Evolutionary conservation across 2,329 filamentous ascomycete species (phyloP).

Genomic region (Scytalidium lignicola): DNA sequence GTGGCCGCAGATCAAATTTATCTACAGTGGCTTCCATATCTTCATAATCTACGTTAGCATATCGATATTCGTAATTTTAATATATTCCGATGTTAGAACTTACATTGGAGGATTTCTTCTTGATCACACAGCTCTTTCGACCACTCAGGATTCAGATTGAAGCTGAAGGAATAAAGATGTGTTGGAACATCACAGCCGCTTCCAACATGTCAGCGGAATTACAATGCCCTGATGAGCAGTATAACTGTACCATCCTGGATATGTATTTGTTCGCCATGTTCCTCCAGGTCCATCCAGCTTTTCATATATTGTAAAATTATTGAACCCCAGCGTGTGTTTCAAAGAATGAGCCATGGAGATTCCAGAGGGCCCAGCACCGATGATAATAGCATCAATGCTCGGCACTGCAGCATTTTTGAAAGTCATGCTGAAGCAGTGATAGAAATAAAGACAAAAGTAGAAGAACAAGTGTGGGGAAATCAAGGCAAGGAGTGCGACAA

Average conservation of each 20-base stretch:
- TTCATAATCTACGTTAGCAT: slow-evolving; percentile 2
- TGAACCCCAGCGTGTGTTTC: slow-evolving; percentile 25
- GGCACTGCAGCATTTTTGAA: not conserved
- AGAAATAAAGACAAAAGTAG: not conserved
- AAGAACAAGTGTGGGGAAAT: not conserved
- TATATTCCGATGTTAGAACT: not conserved
- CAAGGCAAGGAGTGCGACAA: not conserved
- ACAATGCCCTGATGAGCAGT: not conserved
- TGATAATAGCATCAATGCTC: slow-evolving; percentile 23
- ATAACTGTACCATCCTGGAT: slow-evolving; percentile 20
- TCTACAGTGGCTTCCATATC: slow-evolving; percentile 27
- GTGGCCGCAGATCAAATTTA: slow-evolving; percentile 24
- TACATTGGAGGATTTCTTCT: slow-evolving; percentile 28
- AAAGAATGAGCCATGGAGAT: slow-evolving; percentile 29
- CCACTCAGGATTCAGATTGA: slow-evolving; percentile 36
- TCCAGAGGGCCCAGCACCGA: slow-evolving; percentile 29
- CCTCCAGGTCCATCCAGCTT: slow-evolving; percentile 26
- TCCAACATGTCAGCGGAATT: slow-evolving; percentile 1
- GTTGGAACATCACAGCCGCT: slow-evolving; percentile 28
- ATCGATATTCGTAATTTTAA: not conserved
- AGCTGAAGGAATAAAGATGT: slow-evolving; percentile 38
- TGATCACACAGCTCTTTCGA: slow-evolving; percentile 30
- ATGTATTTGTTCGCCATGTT: slow-evolving; percentile 28
- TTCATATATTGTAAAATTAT: slow-evolving; percentile 29
- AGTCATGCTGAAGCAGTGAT: not conserved